Evolutionary conservation across 164 flowering plant genomes (phyloP).

Genomic region (Vitis vinifera): ASM3070453v1 NC_081810.1:3913001-3913500

Average conservation of each 20-base stretch:
- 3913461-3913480: slow-evolving; percentile 14
- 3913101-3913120: too few relatives aligned
- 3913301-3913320: slow-evolving; percentile 45
- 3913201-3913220: slow-evolving; percentile 15
- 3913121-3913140: too few relatives aligned
- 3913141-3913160: too few relatives aligned
- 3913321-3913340: slow-evolving; percentile 30
- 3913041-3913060: too few relatives aligned
- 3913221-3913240: slow-evolving; percentile 60
- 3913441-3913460: not conserved
- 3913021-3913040: too few relatives aligned
- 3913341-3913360: slow-evolving; percentile 16
- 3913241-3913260: slow-evolving; percentile 46
- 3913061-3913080: too few relatives aligned
- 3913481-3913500: slow-evolving; percentile 4
- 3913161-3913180: not conserved
- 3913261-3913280: slow-evolving; percentile 33
- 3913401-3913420: too few relatives aligned
- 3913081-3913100: too few relatives aligned
- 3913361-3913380: not conserved
- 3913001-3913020: too few relatives aligned
- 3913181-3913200: not conserved
- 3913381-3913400: not conserved
- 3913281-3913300: slow-evolving; percentile 42
- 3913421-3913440: slow-evolving; percentile 5